Conservation (phyloP, 352 stramenopile species). For the Pythium angustatum region DNA sequence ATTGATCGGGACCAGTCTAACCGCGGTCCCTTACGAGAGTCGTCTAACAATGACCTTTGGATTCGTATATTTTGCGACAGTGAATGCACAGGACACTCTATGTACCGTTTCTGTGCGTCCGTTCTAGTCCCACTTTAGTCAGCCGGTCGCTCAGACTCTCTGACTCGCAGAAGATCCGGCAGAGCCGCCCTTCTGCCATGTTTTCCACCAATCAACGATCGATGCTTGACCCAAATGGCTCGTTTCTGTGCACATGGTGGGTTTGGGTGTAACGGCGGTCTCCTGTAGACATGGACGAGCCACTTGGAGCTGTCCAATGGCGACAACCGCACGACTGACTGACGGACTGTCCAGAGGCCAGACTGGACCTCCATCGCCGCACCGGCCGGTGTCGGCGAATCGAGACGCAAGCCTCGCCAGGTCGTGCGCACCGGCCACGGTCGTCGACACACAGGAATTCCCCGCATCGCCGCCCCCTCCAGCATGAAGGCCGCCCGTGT, state of each 20-base stretch:
- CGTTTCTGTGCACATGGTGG: background rate
- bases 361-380: background rate
- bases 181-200: background rate
- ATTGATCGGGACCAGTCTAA: too few relatives aligned
- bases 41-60: too few relatives aligned
- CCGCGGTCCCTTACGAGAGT: too few relatives aligned
- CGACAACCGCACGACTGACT: slow-evolving; percentile 11
- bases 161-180: background rate
- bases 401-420: too few relatives aligned
- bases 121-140: slow-evolving; percentile 18
- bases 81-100: too few relatives aligned
- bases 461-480: background rate
- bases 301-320: background rate
- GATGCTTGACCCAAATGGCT: background rate
- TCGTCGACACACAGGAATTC: background rate
- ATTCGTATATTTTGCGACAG: too few relatives aligned
- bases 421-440: too few relatives aligned
- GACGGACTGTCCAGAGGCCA: background rate
- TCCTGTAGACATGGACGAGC: background rate
- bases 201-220: slow-evolving; percentile 12
- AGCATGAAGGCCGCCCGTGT: background rate
- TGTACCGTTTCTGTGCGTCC: too few relatives aligned
- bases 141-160: slow-evolving; percentile 20
- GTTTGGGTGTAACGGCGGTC: background rate
- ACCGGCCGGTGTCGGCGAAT: too few relatives aligned